phyloP scores from a whole-genome alignment of 1,284 basidiomycete species.

The Ceratobasidium sp. region DNA sequence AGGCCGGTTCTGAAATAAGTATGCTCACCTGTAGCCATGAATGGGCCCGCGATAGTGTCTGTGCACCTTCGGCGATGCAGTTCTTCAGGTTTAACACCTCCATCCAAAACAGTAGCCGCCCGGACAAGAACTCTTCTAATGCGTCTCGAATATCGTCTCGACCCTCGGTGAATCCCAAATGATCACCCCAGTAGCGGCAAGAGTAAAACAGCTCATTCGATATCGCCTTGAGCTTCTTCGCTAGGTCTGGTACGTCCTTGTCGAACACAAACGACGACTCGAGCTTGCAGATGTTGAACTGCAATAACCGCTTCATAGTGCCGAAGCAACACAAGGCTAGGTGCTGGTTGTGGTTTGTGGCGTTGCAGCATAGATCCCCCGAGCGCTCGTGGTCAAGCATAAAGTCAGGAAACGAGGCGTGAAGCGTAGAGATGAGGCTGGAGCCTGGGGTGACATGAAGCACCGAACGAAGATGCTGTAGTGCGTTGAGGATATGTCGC shows the following conservation, averaged over 20 bases:
- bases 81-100: constrained; percentile 10
- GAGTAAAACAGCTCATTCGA: background rate
- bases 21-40: background rate
- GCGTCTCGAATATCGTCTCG: background rate
- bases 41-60: background rate
- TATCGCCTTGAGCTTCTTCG: background rate
- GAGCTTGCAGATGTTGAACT: constrained; percentile 8
- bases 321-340: background rate
- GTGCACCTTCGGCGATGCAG: background rate
- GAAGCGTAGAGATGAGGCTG: background rate
- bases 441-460: background rate
- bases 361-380: background rate
- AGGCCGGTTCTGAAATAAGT: no score
- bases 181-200: constrained; percentile 9
- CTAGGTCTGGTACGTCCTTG: background rate
- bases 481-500: no score
- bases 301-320: background rate
- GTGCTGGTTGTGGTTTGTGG: background rate
- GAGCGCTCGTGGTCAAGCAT: background rate
- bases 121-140: background rate
- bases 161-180: background rate
- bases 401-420: constrained; percentile 20
- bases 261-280: constrained; percentile 2
- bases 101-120: constrained; percentile 2
- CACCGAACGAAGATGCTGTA: background rate